Base-by-base conservation (phyloP, 2,329 filamentous ascomycete genomes). In the Aspergillus sergii region DNA sequence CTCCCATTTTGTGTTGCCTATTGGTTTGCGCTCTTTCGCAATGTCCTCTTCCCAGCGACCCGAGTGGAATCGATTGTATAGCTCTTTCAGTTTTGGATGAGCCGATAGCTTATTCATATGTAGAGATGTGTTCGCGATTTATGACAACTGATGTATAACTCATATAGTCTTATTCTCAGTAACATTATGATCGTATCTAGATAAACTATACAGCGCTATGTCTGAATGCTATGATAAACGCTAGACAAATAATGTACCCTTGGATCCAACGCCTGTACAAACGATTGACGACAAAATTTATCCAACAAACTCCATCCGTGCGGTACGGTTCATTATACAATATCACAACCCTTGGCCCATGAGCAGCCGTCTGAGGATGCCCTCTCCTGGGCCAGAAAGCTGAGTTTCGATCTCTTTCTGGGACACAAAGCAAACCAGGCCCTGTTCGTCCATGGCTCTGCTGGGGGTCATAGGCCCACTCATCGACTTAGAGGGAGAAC, bases 371-470 rank as follows among this genome's bases (percentile, higher is more conserved):
- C 74, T 72, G 57, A 84, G 71, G 58, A 84, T 79, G 36, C 78
- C 80, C 61, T 81, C 80, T 26, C 84, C 84, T n/a, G 83, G 79
- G 28, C 85, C 83, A 51, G 77, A 86, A 46, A 93, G 86, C 59
- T 91, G 89, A 61, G 85, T 85, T 68, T 89, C 86, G 67, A 96
- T 85, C 79, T 97, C 93, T 72, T 87, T 90, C 73, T 92, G 89
- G n/a, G 89, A 88, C 23, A 94, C 90, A 73, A 88, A 91, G 78
- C 92, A 93, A 3, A 90, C 89, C 55, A 96, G 85, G 60, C 89
- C 86, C 76, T 89, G 90, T 76, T 96, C 93, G 68, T 97, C 93
- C 78, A 82, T 73, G 74, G 85, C 77, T 80, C 77, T 74, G 75
- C 73, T 77, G 73, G 74, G 71, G 26, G 86, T 85, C n/a, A 81